Evolutionary conservation across 768 basidiomycete genomes (phyloP), one percentile per base, ranked within the genome.

Genomic region (Fomitopsis serialis): DNA sequence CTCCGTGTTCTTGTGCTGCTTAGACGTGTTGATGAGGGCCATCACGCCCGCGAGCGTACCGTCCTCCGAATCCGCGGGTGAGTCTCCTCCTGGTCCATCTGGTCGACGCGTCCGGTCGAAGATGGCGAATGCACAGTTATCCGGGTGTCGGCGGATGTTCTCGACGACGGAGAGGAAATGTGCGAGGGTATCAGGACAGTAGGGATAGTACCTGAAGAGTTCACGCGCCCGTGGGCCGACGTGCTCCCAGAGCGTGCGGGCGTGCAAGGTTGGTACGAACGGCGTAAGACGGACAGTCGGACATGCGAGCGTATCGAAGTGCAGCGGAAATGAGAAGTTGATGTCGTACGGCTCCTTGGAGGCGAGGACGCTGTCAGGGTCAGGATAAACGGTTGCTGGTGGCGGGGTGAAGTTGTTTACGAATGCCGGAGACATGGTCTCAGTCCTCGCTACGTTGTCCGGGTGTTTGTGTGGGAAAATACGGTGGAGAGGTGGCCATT

Each of bases 1-100:
- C 60, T 78, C 78, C 22, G 65, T 65, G 22, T 58, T 52, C 22
- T 71, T 60, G 56, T 74, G 64, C 36, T 48, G 45, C 22, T 59
- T 54, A n/a, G 60, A 61, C 13, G 64, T 58, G 53, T 69, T 64
- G 34, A 71, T 52, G 37, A 78, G 56, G 1, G 65, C 72, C 19
- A 77, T 68, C 25, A 71, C 58, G 1, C 77, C 78, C 0, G 76
- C 76, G 12, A 79, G 54, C 44, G 61, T 60, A 13, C 68, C 72
- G 10, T 61, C 61, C 55, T 60, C 63, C 24, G 61, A 62, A 0
- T 67, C 66, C 40, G 66, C 68, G 11, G 15, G 10, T 37, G 10
- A 10, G 43, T 21, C 43, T 19, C 52, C 53, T 3, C 61, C 29
- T 25, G 67, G 61, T n/a, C 29, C 29, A 11, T 32, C 29, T 11